Evolutionary conservation across 2,329 filamentous ascomycete genomes (phyloP).

Genomic region (Cercospora zeina): DNA sequence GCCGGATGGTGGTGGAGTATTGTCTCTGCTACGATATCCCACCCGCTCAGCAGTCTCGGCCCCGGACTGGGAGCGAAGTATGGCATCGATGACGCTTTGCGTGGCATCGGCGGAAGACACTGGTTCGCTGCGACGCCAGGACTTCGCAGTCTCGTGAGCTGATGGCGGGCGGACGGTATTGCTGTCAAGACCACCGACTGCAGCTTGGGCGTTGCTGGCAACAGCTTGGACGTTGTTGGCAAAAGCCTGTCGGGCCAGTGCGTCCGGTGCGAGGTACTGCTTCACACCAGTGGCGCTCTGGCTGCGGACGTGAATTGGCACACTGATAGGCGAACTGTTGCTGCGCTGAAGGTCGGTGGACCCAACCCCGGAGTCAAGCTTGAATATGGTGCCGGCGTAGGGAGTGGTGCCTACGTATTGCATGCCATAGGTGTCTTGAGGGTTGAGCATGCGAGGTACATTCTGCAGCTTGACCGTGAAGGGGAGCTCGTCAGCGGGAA

Average conservation of each 20-base stretch:
- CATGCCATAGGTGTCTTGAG: slow-evolving; percentile 37
- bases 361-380: slow-evolving; percentile 26
- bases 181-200: neutral
- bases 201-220: slow-evolving; percentile 9
- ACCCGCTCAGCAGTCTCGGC: slow-evolving; percentile 34
- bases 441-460: slow-evolving; percentile 41
- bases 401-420: slow-evolving; percentile 36
- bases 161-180: slow-evolving; percentile 24
- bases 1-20: slow-evolving; percentile 41
- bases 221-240: slow-evolving; percentile 27
- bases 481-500: slow-evolving; percentile 50
- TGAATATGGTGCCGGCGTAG: slow-evolving; percentile 32
- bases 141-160: slow-evolving; percentile 30
- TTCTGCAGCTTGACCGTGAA: slow-evolving; percentile 41
- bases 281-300: slow-evolving; percentile 22
- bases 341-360: slow-evolving; percentile 21
- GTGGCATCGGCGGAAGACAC: slow-evolving; percentile 23
- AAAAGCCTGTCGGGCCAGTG: slow-evolving; percentile 30
- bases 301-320: slow-evolving; percentile 21
- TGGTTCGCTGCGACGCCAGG: slow-evolving; percentile 31
- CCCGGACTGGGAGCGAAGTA: slow-evolving; percentile 35
- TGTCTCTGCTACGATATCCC: slow-evolving; percentile 31
- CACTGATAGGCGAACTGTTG: slow-evolving; percentile 25
- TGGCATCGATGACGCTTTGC: slow-evolving; percentile 36
- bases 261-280: slow-evolving; percentile 32